phyloP scores from a whole-genome alignment of 306 rosid species.

The Pyrus communis region DNA sequence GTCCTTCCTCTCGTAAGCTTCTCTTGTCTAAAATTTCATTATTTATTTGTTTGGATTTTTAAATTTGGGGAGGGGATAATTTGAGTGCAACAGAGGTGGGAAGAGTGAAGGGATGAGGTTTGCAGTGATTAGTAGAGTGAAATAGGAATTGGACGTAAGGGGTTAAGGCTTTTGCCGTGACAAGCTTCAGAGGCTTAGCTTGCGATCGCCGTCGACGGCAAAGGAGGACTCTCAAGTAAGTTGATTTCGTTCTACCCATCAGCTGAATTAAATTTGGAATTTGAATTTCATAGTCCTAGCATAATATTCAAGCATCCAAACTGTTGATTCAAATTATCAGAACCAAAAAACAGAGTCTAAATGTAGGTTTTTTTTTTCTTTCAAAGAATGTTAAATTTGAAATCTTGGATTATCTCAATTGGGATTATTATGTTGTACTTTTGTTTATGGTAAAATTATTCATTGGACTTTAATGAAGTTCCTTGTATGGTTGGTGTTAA shows the following conservation, averaged over 20 bases:
- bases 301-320: neutral
- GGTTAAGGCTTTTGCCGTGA: neutral
- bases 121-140: neutral
- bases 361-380: neutral
- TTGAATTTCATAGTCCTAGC: neutral
- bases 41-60: too few relatives aligned
- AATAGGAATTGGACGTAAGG: neutral
- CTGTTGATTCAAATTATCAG: neutral
- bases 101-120: too few relatives aligned
- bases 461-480: neutral
- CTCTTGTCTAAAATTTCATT: too few relatives aligned
- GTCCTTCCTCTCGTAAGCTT: too few relatives aligned
- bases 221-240: neutral
- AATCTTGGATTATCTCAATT: neutral
- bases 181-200: neutral
- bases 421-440: neutral
- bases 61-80: too few relatives aligned
- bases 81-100: too few relatives aligned
- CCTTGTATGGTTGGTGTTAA: neutral
- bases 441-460: neutral
- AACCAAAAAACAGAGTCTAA: neutral
- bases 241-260: neutral
- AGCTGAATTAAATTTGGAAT: neutral
- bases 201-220: neutral
- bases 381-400: neutral